Evolutionary conservation across 1,139 yeast species (phyloP), one percentile per base, ranked within the genome.

Genomic region (Scheffersomyces parashehatae): DNA sequence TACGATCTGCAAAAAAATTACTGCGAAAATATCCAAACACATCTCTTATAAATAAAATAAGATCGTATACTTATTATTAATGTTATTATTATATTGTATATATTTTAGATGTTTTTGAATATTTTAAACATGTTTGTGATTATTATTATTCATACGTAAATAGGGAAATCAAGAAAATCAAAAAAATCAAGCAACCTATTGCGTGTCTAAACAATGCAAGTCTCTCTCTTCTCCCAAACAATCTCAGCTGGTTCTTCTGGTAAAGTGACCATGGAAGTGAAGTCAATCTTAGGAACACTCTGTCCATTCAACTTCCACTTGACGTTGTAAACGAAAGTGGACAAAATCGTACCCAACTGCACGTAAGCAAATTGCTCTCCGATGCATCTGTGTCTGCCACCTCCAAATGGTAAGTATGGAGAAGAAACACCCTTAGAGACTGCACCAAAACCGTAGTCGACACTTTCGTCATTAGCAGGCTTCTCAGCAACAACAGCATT

Each of bases 351-450:
- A 44, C 97, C 97, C 57, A 93, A 80, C 73, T 93, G 99, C 54
- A 86, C 84, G 66, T 85, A 89, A 36, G 99, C 99, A 73, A 93
- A 93, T 64, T 91, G 98, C 70, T 93, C 99, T 60, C 99, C 99
- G 61, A 93, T 90, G 73, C 99, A 93, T 73, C 99, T 86, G 67
- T 93, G 99, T 77, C 99, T 88, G 54, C 99, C 99, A 67, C 98
- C 99, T 56, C 99, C 99, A 61, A 93, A 93, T 44, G 99, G 99
- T 65, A 93, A 81, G 70, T 89, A 95, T 44, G 99, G 97, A 39
- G 97, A 88, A 20, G 88, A 73, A 36, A 93, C 98, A 69, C 98
- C 99, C 71, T 93, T 93, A 41, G 96, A 83, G 53, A 93, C 88
- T 48, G 91, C 88, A 62, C 98, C 98, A 58, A 91, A 93, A 13